Conservation (phyloP, 345 rosid genomes). For the Dimocarpus longan region DNA sequence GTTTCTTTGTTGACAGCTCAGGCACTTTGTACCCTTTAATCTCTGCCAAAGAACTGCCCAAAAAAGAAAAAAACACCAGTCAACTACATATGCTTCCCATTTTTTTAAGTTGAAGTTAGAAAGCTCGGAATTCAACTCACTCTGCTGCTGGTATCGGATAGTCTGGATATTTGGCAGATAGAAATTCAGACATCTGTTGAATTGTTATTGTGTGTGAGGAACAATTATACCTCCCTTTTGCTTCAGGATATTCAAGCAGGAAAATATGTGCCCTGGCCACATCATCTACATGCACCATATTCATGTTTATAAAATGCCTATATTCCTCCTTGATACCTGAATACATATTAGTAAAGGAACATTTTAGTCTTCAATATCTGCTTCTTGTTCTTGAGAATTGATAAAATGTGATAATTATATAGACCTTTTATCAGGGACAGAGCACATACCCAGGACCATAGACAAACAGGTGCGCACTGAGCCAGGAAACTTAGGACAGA, state of each 20-base stretch:
- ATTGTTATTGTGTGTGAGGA: conserved; percentile 22
- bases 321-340: conserved; percentile 13
- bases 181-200: conserved; percentile 27
- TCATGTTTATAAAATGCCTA: neutral
- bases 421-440: neutral
- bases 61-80: neutral
- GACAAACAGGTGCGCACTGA: conserved; percentile 25
- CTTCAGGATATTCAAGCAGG: conserved; percentile 34
- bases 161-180: conserved; percentile 37
- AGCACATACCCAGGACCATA: conserved; percentile 30
- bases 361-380: neutral
- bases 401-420: too few species aligned
- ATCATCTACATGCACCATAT: conserved; percentile 46
- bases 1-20: conserved; percentile 33
- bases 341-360: neutral
- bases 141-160: conserved; percentile 22
- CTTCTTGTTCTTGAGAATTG: neutral
- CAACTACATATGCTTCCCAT: neutral
- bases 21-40: conserved; percentile 1
- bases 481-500: conserved; percentile 40
- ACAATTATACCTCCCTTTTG: conserved; percentile 49
- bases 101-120: neutral
- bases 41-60: conserved; percentile 28
- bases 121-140: conserved; percentile 23
- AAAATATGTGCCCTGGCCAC: conserved; percentile 45